Evolutionary conservation across 2,329 filamentous ascomycete genomes (phyloP).

Genomic region (Pseudogymnoascus pannorum): DNA sequence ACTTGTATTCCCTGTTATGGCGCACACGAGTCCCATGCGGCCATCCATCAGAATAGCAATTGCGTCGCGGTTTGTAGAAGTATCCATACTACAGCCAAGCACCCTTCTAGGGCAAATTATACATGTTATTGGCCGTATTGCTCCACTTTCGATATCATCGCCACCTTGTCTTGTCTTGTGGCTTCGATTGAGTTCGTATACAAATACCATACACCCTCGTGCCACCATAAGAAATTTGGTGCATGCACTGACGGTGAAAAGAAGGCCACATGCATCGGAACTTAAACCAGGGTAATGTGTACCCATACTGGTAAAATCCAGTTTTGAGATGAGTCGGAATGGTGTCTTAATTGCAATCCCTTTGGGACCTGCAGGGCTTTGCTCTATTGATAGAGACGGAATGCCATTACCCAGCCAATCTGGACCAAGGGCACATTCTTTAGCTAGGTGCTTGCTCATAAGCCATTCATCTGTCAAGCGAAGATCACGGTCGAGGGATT

Average conservation of each 20-base stretch:
- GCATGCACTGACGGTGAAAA: constrained; percentile 45
- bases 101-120: constrained; percentile 51
- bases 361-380: not conserved
- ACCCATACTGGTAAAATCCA: constrained; percentile 33
- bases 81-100: constrained; percentile 56
- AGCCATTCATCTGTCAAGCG: constrained; percentile 24
- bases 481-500: constrained; percentile 13
- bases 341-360: constrained; percentile 15
- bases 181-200: constrained; percentile 39
- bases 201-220: constrained; percentile 45
- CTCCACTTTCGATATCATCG: constrained; percentile 15
- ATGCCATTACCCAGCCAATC: constrained; percentile 26
- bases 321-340: constrained; percentile 30
- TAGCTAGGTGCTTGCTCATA: constrained; percentile 36
- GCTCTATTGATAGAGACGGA: not conserved
- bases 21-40: constrained; percentile 53
- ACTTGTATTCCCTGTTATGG: constrained; percentile 34
- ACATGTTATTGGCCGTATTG: constrained; percentile 40
- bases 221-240: constrained; percentile 50
- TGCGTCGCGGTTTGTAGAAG: constrained; percentile 45
- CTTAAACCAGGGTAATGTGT: constrained; percentile 19
- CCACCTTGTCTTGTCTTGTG: constrained; percentile 9
- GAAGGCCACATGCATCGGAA: constrained; percentile 17
- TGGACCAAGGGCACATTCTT: constrained; percentile 34
- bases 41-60: constrained; percentile 53